A percentile compares a stretch with the other conserved stretches of the same genome.
These are phyloP conservation scores for Mucor racemosus DNA, from an alignment of 371 early-diverging fungal genomes.

Conservation along the genomic window DNA sequence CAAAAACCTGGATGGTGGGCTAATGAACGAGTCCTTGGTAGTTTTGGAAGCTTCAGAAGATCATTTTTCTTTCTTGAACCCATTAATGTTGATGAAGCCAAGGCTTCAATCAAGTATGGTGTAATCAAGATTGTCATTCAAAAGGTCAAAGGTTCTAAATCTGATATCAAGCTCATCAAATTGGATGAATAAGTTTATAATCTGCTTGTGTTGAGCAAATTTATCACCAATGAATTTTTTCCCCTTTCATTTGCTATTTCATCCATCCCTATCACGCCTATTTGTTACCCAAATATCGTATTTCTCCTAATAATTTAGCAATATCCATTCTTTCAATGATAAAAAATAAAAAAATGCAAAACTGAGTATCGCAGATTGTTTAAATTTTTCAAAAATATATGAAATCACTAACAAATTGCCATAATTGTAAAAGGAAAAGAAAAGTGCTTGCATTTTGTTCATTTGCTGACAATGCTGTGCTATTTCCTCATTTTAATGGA, in stretches of 20 bases:
- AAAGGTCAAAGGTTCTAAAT: conserved; percentile 7
- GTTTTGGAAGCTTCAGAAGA: conserved; percentile 26
- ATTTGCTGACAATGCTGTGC: too few relatives aligned
- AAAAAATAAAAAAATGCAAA: too few relatives aligned
- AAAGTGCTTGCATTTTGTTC: too few relatives aligned
- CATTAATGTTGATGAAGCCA: conserved; percentile 24
- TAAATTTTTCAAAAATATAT: too few relatives aligned
- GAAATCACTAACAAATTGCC: too few relatives aligned
- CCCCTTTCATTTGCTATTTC: neutral
- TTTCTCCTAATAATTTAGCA: too few relatives aligned
- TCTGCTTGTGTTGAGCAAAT: too few relatives aligned
- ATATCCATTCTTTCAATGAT: too few relatives aligned
- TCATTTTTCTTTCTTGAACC: conserved; percentile 28
- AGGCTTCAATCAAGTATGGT: conserved; percentile 34
- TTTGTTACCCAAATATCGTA: too few relatives aligned
- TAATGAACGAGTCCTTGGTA: conserved; percentile 3
- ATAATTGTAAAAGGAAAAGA: too few relatives aligned
- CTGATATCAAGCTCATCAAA: neutral
- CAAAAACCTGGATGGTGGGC: conserved; percentile 18
- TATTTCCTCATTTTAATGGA: too few relatives aligned
- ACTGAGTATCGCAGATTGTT: too few relatives aligned
- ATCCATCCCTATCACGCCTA: neutral
- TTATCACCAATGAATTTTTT: neutral
- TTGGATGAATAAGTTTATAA: neutral
- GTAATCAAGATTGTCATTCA: conserved; percentile 30